These are phyloP conservation scores for Microcyclospora tardicrescens DNA, from an alignment of 2,329 filamentous ascomycete species.

Conservation along the genomic window DNA sequence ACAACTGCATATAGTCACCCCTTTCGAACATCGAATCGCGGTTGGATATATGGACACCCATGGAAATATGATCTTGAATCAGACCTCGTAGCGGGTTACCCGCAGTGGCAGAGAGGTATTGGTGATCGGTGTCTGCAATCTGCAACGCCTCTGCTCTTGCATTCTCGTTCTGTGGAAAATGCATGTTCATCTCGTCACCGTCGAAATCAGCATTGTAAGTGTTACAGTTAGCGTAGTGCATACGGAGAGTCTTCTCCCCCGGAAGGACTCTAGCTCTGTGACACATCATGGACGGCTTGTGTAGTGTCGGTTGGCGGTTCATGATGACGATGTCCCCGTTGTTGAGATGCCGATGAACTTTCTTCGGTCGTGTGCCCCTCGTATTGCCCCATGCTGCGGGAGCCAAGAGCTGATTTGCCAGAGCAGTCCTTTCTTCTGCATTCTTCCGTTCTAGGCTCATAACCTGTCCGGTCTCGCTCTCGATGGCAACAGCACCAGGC, in stretches of 20 bases:
- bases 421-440: conserved; percentile 69
- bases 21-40: conserved; percentile 82
- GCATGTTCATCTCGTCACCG: conserved; percentile 99
- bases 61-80: conserved; percentile 96
- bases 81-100: conserved; percentile 89
- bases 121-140: conserved; percentile 91
- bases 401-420: conserved; percentile 87
- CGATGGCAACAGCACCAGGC: conserved; percentile 86
- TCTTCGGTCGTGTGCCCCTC: conserved; percentile 75
- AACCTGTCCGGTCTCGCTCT: conserved; percentile 89
- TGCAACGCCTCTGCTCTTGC: conserved; percentile 85
- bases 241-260: conserved; percentile 92
- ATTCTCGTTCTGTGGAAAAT: conserved; percentile 95
- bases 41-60: conserved; percentile 80
- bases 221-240: conserved; percentile 99
- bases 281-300: conserved; percentile 98
- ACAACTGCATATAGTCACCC: conserved; percentile 81
- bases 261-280: conserved; percentile 84
- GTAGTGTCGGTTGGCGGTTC: conserved; percentile 95
- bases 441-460: conserved; percentile 80
- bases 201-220: conserved; percentile 99
- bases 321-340: conserved; percentile 96
- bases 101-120: conserved; percentile 87
- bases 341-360: conserved; percentile 88
- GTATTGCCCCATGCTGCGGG: conserved; percentile 57